Base-by-base conservation (phyloP, 225 moss, liverwort and hornwort species). In the Bryoerythrophyllum caledonicum region DNA sequence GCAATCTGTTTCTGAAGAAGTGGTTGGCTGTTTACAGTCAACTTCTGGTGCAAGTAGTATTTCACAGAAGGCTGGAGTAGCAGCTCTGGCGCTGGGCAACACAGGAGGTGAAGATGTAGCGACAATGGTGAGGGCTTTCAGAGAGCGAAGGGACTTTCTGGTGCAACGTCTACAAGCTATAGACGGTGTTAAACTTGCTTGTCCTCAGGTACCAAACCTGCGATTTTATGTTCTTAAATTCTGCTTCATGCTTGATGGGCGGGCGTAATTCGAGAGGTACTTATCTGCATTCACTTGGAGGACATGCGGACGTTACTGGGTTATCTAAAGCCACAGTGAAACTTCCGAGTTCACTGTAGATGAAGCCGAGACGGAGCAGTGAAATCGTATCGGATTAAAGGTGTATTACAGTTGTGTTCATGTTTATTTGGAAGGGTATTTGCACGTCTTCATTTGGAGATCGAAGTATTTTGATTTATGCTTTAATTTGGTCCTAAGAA, bases 41-140 rank as follows among this genome's bases (percentile, higher is more conserved):
- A 99, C 99, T 59, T 99, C 99, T 72, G 99, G 99, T 86, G 99
- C 99, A 71, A 89, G 95, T 82, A 99, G 95, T 81, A 87, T 99
- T 76, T 95, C 99, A 21, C 99, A 99, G 60, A 99, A 87, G 71
- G 99, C 91, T 57, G 99, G 93, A 73, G 86, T 99, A 74, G 93
- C 95, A 71, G 99, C 99, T 32, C 75, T 99, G 81, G 86, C 84
- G 60, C 81, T 99, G 71, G 99, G 99, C 35, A 88, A 91, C 65
- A 90, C 93, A 76, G 99, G 99, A 60, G 99, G 99, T 51, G 89
- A 99, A 76, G 77, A 71, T 59, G 95, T 99, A 41, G 91, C 87
- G 60, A 81, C 82, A 67, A 99, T 99, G 99, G 93, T 95, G 43
- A 82, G 75, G 54, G 93, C 99, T 72, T 99, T 95, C 48, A 82